Evolutionary conservation across 352 stramenopile genomes (phyloP), one percentile per base, ranked within the genome.

Genomic region (Phytophthora pseudosyringae): DNA sequence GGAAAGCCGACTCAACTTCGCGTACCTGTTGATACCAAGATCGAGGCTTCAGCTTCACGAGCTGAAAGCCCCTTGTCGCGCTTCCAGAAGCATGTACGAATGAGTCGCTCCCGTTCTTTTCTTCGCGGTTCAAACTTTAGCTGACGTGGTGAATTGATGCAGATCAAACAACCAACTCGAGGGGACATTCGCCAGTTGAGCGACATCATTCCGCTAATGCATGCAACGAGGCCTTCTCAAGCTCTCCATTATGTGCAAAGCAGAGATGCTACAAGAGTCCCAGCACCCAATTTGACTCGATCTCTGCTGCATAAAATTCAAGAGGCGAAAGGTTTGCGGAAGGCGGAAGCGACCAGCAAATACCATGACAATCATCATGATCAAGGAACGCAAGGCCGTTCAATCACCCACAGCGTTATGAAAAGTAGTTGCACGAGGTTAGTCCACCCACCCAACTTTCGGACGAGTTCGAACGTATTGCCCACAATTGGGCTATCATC

Each of bases 51-150:
- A 31, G 18, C 9, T 25, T 32, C 12, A 46, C 33, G 35, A 5
- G 59, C 66, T 25, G 60, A 74, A 36, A 85, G 75, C 12, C 78
- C 78, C 5, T 49, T 85, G 16, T 85, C 78, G 32, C 68, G 78
- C 3, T 83, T 88, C 25, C 64, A 72, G 18, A 76, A 63, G n/a
- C 71, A 84, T 57, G 75, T 75, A 59, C 32, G 69, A 40, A 2
- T 2, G 21, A 21, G 21, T 21, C 21, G 21, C 21, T 21, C 2
- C 7, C 59, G 39, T 5, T 44, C 21, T 29, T 6, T 29, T 41
- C 8, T 39, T 25, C 1, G 16, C 7, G 8, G n/a, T 8, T 39
- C 5, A 15, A 35, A 5, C 3, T 18, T 49, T 44, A 15, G 32
- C 48, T 73, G 9, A 69, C 44, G 57, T 48, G 25, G 35, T 59